These are phyloP conservation scores for Phytophthora foliorum DNA, from an alignment of 352 stramenopile species.

Conservation along the genomic window DNA sequence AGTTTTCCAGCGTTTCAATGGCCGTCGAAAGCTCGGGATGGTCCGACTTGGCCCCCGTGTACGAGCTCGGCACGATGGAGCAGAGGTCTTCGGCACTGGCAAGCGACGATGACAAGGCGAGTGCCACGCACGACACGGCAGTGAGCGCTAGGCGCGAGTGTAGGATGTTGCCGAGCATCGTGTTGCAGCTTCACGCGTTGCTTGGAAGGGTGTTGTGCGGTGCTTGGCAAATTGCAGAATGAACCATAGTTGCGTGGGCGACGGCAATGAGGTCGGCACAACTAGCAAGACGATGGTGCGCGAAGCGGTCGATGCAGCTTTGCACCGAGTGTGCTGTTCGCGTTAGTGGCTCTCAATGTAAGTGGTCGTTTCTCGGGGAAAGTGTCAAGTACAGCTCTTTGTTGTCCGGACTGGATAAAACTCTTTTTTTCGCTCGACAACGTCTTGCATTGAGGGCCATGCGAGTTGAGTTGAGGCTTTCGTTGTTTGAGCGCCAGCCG, in stretches of 20 bases:
- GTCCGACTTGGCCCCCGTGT: slow-evolving; percentile 37
- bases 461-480: slow-evolving; percentile 30
- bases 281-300: slow-evolving; percentile 5
- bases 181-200: slow-evolving; percentile 14
- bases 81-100: slow-evolving; percentile 34
- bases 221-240: slow-evolving; percentile 32
- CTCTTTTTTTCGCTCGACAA: neutral
- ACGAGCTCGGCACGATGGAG: slow-evolving; percentile 39
- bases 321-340: slow-evolving; percentile 6
- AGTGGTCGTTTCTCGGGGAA: slow-evolving; percentile 18
- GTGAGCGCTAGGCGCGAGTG: slow-evolving; percentile 16
- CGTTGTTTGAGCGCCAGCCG: slow-evolving; percentile 25
- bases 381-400: slow-evolving; percentile 26
- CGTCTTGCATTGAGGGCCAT: neutral
- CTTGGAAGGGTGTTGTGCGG: slow-evolving; percentile 9
- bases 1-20: slow-evolving; percentile 42
- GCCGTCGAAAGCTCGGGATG: slow-evolving; percentile 50
- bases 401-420: slow-evolving; percentile 21
- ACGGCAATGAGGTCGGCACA: neutral
- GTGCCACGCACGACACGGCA: slow-evolving; percentile 27
- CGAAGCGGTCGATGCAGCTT: slow-evolving; percentile 2
- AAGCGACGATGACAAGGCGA: slow-evolving; percentile 24
- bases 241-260: slow-evolving; percentile 13
- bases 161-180: slow-evolving; percentile 21
- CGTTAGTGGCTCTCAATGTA: slow-evolving; percentile 14